A percentile compares a stretch with the other conserved stretches of the same genome.
Evolutionary conservation across 345 rosid genomes (phyloP).

Genomic region (Linum lewisii): DNA sequence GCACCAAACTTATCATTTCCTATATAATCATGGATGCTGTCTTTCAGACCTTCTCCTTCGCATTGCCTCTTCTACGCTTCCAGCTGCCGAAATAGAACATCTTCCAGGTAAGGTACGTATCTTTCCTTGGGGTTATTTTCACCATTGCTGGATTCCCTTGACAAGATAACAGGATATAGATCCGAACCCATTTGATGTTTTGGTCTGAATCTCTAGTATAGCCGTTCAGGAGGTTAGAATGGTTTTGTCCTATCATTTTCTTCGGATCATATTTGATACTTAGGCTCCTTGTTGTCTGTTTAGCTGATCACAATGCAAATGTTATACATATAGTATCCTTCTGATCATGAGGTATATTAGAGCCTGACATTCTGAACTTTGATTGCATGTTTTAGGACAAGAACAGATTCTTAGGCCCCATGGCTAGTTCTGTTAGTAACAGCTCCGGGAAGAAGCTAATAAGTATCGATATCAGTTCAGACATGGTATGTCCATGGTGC

Average conservation of each 20-base stretch:
- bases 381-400: conserved; percentile 6
- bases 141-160: neutral
- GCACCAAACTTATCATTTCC: neutral
- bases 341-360: no score
- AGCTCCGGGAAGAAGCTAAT: conserved; percentile 39
- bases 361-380: no score
- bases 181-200: neutral
- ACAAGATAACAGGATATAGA: neutral
- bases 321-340: no score
- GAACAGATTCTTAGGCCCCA: conserved; percentile 21
- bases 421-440: conserved; percentile 41
- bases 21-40: neutral
- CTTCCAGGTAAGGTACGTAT: neutral
- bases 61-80: neutral
- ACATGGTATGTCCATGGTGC: conserved; percentile 87
- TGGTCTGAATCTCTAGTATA: no score
- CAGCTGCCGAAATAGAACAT: neutral
- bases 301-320: no score
- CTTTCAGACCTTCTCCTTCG: neutral
- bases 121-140: neutral
- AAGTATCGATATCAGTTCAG: conserved; percentile 63
- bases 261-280: no score
- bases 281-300: no score
- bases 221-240: no score
- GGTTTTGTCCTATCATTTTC: no score